Evolutionary conservation across 2,329 filamentous ascomycete genomes (phyloP), one percentile per base, ranked within the genome.

Genomic region (Microcera coccophila): DNA sequence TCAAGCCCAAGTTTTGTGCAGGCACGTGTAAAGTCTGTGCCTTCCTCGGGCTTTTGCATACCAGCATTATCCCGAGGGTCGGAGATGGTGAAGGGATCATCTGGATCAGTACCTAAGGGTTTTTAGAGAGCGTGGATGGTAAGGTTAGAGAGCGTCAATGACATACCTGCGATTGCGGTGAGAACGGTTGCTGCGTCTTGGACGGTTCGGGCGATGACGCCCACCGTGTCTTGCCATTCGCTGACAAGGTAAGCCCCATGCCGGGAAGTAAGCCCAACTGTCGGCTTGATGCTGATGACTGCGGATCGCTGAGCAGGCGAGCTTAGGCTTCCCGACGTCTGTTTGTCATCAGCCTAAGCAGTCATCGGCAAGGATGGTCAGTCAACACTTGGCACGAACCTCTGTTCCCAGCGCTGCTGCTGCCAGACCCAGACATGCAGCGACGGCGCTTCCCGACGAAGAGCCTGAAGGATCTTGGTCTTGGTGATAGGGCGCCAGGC

Each of bases 231-330:
- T 54, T 85, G 81, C 54, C 85, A 78, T 42, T 76, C 67, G 10
- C 74, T 78, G 56, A 85, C 82, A 1, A 85, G 86, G 24, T 90
- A 74, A 20, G 83, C 74, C 15, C 74, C 79, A 16, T 66, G 71
- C 14, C 83, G 70, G 8, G 84, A 87, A 0, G 83, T 87, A 38
- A 87, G 62, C 0, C 85, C 85, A 5, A 89, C 82, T 1, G 84
- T 89, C 2, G 85, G 84, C 64, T 89, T 90, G 61, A 90, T 76
- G 3, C 85, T 85, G 2, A 89, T 83, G 2, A 90, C 59, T 2
- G 72, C 75, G 57, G 85, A 87, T 4, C 82, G 70, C 60, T 84
- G 77, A 1, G 85, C 84, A 1, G 86, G 86, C 59, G 79, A 82
- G 57, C 88, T 87, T 68, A 19, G 22, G 16, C 22, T n/a, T 7